phyloP scores from a whole-genome alignment of 306 rosid genomes.

The Hippophae rhamnoides region DNA sequence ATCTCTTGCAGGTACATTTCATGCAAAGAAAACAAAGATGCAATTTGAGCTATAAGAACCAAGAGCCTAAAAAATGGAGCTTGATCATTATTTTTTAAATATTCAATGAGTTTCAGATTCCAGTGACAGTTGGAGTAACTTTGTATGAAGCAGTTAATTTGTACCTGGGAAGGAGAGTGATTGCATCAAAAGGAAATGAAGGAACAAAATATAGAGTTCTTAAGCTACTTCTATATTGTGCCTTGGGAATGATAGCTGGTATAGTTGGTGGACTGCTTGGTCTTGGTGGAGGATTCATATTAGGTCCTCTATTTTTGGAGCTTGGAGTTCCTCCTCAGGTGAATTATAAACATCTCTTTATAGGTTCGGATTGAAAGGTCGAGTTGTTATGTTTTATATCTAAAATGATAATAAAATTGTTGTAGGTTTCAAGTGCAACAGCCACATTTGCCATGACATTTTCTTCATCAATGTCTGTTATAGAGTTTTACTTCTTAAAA shows the following conservation, averaged over 20 bases:
- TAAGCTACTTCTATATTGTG: constrained; percentile 37
- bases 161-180: constrained; percentile 46
- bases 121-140: constrained; percentile 32
- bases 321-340: constrained; percentile 87
- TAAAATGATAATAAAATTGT: neutral
- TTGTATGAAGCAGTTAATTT: constrained; percentile 48
- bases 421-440: constrained; percentile 76
- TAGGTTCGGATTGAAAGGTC: neutral
- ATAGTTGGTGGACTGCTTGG: constrained; percentile 75
- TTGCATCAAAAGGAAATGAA: constrained; percentile 42
- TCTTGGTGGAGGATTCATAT: constrained; percentile 69
- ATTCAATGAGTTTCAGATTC: neutral
- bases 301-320: constrained; percentile 83
- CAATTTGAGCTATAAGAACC: neutral
- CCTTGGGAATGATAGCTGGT: constrained; percentile 47
- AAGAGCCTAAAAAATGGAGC: neutral
- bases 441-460: constrained; percentile 80
- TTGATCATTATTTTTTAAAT: neutral
- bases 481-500: constrained; percentile 54
- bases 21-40: neutral
- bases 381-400: neutral
- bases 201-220: constrained; percentile 28
- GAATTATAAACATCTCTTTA: neutral
- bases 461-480: constrained; percentile 74
- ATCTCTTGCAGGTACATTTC: constrained; percentile 43